Conservation (phyloP, 345 rosid species). For the Conringia planisiliqua region DNA sequence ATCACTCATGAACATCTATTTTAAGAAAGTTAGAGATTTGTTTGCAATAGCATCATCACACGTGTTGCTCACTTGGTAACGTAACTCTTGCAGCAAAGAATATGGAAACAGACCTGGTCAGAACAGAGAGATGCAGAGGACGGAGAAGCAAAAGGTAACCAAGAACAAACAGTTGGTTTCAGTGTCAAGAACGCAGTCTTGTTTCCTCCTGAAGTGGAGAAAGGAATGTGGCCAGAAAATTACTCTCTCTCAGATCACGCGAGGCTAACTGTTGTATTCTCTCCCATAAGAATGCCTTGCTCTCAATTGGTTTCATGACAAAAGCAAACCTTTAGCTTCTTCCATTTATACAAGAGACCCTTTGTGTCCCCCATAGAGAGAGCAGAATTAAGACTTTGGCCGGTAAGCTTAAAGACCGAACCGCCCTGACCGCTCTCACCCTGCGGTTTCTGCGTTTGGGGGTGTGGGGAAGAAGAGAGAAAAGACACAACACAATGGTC, state of each 20-base stretch:
- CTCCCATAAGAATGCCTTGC: constrained; percentile 62
- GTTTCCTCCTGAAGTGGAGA: constrained; percentile 75
- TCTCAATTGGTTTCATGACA: constrained; percentile 40
- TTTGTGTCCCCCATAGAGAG: neutral
- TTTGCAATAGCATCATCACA: neutral
- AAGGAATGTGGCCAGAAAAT: constrained; percentile 70
- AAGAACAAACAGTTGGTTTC: constrained; percentile 62
- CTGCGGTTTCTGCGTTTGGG: neutral
- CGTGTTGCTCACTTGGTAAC: neutral
- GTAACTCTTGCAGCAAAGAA: constrained; percentile 57
- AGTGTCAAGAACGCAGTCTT: constrained; percentile 69
- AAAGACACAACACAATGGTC: neutral
- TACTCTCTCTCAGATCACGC: constrained; percentile 82
- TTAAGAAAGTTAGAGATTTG: neutral
- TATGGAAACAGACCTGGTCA: constrained; percentile 64
- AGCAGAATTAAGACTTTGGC: neutral
- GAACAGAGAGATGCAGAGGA: constrained; percentile 45
- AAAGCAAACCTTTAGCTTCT: neutral
- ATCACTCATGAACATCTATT: neutral
- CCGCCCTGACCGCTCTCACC: constrained; percentile 2
- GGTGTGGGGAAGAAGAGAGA: constrained; percentile 7
- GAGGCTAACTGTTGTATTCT: constrained; percentile 66
- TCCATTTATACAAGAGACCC: neutral
- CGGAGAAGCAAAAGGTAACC: constrained; percentile 28
- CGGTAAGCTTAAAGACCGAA: neutral